phyloP scores from a whole-genome alignment of 1,139 yeast species.

The Groenewaldozyma auringiensis region DNA sequence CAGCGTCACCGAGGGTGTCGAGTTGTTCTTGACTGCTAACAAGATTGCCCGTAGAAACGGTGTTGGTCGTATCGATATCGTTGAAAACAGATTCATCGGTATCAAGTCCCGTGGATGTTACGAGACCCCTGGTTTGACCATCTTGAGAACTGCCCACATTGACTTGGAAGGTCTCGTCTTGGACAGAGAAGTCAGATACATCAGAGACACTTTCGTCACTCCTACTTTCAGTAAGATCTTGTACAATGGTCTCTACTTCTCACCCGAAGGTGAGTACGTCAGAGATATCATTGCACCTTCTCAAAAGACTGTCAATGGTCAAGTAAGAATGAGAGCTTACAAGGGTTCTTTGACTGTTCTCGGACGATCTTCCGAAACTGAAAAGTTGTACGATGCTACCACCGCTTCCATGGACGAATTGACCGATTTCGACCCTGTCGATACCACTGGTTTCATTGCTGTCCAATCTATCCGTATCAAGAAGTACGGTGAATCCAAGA shows the following conservation, averaged over 20 bases:
- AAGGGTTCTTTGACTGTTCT: slow-evolving; percentile 78
- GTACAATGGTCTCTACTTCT: slow-evolving; percentile 95
- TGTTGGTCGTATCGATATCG: slow-evolving; percentile 98
- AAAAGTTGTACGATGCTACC: slow-evolving; percentile 93
- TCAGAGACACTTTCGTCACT: slow-evolving; percentile 94
- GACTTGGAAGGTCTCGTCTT: slow-evolving; percentile 94
- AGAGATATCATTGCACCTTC: slow-evolving; percentile 92
- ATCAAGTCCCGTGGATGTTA: slow-evolving; percentile 98
- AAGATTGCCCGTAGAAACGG: slow-evolving; percentile 97
- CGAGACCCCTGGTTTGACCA: slow-evolving; percentile 96
- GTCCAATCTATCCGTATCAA: slow-evolving; percentile 97
- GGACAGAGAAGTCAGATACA: slow-evolving; percentile 95
- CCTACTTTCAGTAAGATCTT: slow-evolving; percentile 82
- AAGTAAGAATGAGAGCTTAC: slow-evolving; percentile 87
- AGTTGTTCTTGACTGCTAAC: slow-evolving; percentile 85
- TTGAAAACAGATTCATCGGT: slow-evolving; percentile 97
- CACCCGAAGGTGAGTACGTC: slow-evolving; percentile 96
- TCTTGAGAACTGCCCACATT: slow-evolving; percentile 87
- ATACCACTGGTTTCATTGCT: slow-evolving; percentile 94
- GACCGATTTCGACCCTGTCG: slow-evolving; percentile 96
- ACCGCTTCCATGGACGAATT: slow-evolving; percentile 99
- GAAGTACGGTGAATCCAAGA: slow-evolving; percentile 94
- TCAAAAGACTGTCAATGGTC: slow-evolving; percentile 91
- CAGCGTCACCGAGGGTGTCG: slow-evolving; percentile 72
- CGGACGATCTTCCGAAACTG: slow-evolving; percentile 93